These are phyloP conservation scores for Podospora fimiseda DNA, from an alignment of 495 filamentous ascomycete species.

Conservation along the genomic window DNA sequence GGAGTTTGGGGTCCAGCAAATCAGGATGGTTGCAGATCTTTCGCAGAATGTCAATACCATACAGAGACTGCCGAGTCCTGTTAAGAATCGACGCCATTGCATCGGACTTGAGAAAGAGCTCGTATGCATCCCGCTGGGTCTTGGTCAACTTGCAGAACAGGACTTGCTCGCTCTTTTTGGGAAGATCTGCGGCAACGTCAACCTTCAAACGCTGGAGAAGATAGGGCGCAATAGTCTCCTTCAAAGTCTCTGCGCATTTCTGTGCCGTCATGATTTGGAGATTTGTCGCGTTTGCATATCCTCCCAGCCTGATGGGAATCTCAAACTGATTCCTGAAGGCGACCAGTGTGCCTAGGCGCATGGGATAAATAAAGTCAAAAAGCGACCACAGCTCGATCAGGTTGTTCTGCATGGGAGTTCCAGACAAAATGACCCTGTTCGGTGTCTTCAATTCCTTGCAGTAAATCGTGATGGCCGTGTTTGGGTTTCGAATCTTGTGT, in stretches of 20 bases:
- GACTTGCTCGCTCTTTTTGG: conserved; percentile 90
- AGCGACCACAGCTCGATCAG: conserved; percentile 97
- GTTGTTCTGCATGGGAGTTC: conserved; percentile 97
- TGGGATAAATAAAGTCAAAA: conserved; percentile 94
- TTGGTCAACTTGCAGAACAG: conserved; percentile 88
- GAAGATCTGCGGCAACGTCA: conserved; percentile 87
- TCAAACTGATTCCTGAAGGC: conserved; percentile 87
- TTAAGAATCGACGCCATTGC: conserved; percentile 74
- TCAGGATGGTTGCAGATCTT: conserved; percentile 99
- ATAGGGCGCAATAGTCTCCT: conserved; percentile 85
- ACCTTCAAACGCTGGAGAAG: conserved; percentile 89
- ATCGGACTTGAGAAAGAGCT: conserved; percentile 69
- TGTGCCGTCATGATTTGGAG: conserved; percentile 86
- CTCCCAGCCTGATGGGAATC: conserved; percentile 82
- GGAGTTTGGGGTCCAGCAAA: conserved; percentile 59
- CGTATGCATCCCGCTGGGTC: conserved; percentile 68
- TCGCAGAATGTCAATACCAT: conserved; percentile 82
- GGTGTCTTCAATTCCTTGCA: conserved; percentile 85
- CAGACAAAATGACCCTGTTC: conserved; percentile 87
- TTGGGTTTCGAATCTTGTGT: conserved; percentile 94
- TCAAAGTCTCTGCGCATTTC: conserved; percentile 82
- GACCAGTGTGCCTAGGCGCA: conserved; percentile 87
- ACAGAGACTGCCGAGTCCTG: conserved; percentile 70
- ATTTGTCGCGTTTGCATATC: conserved; percentile 89
- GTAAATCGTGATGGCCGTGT: conserved; percentile 82